Evolutionary conservation across 1,284 basidiomycete genomes (phyloP).

Genomic region (Leccinum cinnamomeum): DNA sequence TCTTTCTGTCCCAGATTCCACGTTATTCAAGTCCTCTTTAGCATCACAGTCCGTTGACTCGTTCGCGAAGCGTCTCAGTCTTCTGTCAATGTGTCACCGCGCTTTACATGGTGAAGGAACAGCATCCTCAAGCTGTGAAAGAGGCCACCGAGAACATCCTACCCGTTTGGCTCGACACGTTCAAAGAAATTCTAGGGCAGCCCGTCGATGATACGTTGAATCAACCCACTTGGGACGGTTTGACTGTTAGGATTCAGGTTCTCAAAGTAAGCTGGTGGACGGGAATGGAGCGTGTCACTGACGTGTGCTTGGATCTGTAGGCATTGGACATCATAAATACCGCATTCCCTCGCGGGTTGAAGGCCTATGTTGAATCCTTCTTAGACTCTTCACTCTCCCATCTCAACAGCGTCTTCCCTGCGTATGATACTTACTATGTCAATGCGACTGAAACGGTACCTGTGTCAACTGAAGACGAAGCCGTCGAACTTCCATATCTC

Average conservation of each 20-base stretch:
- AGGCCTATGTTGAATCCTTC: constrained; percentile 59
- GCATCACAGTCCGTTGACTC: constrained; percentile 75
- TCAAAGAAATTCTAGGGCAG: constrained; percentile 74
- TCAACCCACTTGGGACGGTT: constrained; percentile 69
- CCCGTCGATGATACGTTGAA: constrained; percentile 59
- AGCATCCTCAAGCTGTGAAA: constrained; percentile 84
- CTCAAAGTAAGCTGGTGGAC: constrained; percentile 60
- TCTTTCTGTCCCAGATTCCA: background rate
- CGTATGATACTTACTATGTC: constrained; percentile 72
- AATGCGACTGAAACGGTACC: constrained; percentile 55
- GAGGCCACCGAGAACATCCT: constrained; percentile 80
- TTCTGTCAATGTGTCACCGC: constrained; percentile 90
- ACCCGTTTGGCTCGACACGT: constrained; percentile 87
- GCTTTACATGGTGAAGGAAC: constrained; percentile 92
- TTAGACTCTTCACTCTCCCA: constrained; percentile 64
- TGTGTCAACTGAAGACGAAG: constrained; percentile 70
- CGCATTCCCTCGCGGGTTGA: constrained; percentile 71
- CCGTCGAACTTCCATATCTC: constrained; percentile 75
- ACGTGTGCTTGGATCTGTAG: constrained; percentile 38
- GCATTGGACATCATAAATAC: constrained; percentile 74
- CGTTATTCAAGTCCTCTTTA: constrained; percentile 31
- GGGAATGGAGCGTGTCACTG: background rate
- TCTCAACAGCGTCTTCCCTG: constrained; percentile 63
- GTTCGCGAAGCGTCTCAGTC: constrained; percentile 83
- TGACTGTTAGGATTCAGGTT: constrained; percentile 75